Evolutionary conservation across 345 rosid genomes (phyloP).

Genomic region (Brassica rapa): DNA sequence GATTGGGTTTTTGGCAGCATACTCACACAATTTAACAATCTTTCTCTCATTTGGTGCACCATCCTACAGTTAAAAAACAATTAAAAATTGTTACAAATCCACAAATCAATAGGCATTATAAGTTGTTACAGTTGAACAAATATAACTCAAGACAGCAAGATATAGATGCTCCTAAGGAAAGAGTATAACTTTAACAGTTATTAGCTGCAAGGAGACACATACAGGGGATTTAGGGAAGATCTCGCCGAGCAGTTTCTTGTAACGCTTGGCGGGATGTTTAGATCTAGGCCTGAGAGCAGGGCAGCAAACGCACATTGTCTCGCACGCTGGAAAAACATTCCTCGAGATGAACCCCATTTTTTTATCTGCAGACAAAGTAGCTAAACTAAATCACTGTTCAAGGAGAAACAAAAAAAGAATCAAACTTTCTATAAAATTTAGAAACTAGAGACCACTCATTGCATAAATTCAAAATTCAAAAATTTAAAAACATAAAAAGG

Average conservation of each 20-base stretch:
- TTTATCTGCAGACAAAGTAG: conserved; percentile 42
- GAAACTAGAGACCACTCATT: not conserved
- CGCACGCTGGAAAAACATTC: conserved; percentile 93
- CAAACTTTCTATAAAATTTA: not conserved
- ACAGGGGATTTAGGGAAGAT: conserved; percentile 87
- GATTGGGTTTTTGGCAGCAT: conserved; percentile 85
- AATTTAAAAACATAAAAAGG: not conserved
- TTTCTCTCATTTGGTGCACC: conserved; percentile 76
- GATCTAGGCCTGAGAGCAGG: conserved; percentile 98
- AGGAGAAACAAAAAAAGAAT: not conserved
- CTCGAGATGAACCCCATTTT: conserved; percentile 90
- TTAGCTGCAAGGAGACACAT: conserved; percentile 39
- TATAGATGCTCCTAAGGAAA: conserved; percentile 6
- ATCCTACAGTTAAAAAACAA: conserved; percentile 50
- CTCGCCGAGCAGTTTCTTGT: conserved; percentile 86
- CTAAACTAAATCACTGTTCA: not conserved
- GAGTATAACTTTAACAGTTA: not conserved
- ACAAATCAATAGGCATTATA: not conserved
- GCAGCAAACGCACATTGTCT: conserved; percentile 93
- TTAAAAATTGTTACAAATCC: not conserved
- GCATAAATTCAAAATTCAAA: not conserved
- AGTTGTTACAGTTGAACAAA: not conserved
- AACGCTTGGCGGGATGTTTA: conserved; percentile 95
- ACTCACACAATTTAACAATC: conserved; percentile 84
- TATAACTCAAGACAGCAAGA: not conserved